Evolutionary conservation across 1,284 basidiomycete species (phyloP).

Genomic region (Moesziomyces sp.): DNA sequence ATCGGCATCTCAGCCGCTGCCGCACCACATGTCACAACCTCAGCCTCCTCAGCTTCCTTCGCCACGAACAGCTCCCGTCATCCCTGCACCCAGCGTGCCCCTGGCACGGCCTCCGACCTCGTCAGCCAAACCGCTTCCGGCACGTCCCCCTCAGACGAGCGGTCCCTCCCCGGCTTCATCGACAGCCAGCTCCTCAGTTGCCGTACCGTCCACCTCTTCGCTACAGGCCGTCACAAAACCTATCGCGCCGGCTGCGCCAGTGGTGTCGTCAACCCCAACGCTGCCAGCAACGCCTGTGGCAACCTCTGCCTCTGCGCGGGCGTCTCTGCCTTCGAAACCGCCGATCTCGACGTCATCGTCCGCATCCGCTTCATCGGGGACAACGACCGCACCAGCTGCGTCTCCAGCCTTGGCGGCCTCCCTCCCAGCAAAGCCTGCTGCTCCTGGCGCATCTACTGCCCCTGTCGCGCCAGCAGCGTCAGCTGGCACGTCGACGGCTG

Average conservation of each 20-base stretch:
- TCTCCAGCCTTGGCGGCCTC: conserved; percentile 1
- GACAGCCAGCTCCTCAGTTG: conserved; percentile 2
- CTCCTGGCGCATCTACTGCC: background rate
- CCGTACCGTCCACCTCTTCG: background rate
- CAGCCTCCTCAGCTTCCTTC: conserved; percentile 29
- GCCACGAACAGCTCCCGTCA: conserved; percentile 17
- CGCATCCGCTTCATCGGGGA: background rate
- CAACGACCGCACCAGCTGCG: conserved; percentile 2
- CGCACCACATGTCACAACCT: conserved; percentile 25
- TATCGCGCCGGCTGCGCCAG: background rate
- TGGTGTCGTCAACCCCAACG: conserved; percentile 24
- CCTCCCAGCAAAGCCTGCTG: background rate
- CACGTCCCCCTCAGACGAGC: conserved; percentile 15
- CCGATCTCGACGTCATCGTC: conserved; percentile 4
- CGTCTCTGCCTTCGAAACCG: conserved; percentile 12
- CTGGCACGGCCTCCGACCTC: conserved; percentile 18
- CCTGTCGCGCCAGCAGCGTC: conserved; percentile 1
- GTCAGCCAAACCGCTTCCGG: conserved; percentile 5
- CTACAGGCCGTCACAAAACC: conserved; percentile 6
- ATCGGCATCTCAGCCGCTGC: conserved; percentile 15
- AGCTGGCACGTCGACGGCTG: conserved; percentile 1
- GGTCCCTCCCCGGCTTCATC: background rate
- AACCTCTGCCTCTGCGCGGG: conserved; percentile 8
- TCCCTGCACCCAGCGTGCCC: conserved; percentile 24
- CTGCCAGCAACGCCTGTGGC: conserved; percentile 27